phyloP scores from a whole-genome alignment of 192 early-diverging fungal genomes.

The Lunasporangiospora selenospora region DNA sequence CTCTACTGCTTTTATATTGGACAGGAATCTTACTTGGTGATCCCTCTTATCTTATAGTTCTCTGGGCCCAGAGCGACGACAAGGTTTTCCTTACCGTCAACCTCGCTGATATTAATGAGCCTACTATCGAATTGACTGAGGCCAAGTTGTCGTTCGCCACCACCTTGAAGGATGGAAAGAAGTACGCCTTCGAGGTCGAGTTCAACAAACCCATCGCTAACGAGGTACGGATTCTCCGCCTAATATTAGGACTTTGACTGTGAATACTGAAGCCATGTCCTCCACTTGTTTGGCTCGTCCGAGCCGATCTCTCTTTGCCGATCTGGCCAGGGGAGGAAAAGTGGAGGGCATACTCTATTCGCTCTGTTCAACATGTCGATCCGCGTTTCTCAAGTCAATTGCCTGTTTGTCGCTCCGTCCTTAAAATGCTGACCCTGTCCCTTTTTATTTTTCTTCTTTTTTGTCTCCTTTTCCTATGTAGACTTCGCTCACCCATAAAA shows the following conservation, averaged over 20 bases:
- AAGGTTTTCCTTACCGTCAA: constrained; percentile 86
- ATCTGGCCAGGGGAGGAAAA: too few species aligned
- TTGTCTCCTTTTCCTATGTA: constrained; percentile 22
- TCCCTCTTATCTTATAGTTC: constrained; percentile 59
- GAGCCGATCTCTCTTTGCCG: neutral
- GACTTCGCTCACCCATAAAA: constrained; percentile 70
- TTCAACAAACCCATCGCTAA: constrained; percentile 76
- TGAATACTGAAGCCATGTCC: too few species aligned
- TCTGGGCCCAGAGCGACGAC: constrained; percentile 91
- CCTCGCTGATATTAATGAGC: constrained; percentile 70
- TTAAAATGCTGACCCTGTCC: neutral
- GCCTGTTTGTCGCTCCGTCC: neutral
- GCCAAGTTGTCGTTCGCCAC: constrained; percentile 70
- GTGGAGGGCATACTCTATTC: too few species aligned
- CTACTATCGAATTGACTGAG: constrained; percentile 59
- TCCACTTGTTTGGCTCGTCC: neutral
- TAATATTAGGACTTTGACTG: too few species aligned
- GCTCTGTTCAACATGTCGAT: too few species aligned
- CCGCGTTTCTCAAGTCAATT: too few species aligned
- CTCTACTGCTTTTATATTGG: neutral
- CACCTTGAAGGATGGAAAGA: constrained; percentile 58
- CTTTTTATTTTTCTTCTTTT: neutral
- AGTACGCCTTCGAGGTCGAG: constrained; percentile 78
- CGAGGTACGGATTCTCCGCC: constrained; percentile 64
- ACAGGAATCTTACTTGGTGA: neutral